phyloP scores from a whole-genome alignment of 1,139 yeast genomes.

The Arxiozyma slooffiae region DNA sequence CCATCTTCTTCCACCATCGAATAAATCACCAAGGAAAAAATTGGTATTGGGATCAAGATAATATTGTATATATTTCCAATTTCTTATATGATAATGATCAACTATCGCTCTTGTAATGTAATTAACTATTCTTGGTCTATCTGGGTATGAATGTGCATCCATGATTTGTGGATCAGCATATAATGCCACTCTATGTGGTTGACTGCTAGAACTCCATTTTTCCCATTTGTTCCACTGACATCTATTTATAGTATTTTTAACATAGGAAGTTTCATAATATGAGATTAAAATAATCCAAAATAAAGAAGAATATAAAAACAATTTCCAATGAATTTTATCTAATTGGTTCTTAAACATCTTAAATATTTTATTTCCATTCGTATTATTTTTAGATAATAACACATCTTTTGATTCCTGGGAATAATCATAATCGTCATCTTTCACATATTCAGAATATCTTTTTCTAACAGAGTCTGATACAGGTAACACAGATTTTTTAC shows the following conservation, averaged over 20 bases:
- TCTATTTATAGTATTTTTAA: conserved; percentile 36
- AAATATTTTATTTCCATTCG: neutral
- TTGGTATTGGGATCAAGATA: conserved; percentile 64
- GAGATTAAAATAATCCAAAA: conserved; percentile 45
- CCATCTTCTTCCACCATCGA: conserved; percentile 96
- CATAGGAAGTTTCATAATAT: conserved; percentile 53
- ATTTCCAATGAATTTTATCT: conserved; percentile 18
- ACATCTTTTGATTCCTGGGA: neutral
- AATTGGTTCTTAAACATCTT: neutral
- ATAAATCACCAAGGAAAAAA: conserved; percentile 78
- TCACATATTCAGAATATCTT: neutral
- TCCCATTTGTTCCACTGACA: conserved; percentile 68
- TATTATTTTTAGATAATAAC: neutral
- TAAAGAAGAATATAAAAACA: conserved; percentile 11
- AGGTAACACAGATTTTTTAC: neutral
- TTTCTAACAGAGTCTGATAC: neutral
- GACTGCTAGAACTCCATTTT: conserved; percentile 34
- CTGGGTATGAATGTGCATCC: conserved; percentile 64
- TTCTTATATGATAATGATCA: conserved; percentile 72
- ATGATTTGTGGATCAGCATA: conserved; percentile 91
- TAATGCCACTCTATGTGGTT: conserved; percentile 55
- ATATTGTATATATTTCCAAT: conserved; percentile 54
- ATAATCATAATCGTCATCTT: neutral
- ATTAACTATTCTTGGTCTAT: conserved; percentile 40
- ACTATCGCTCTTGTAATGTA: conserved; percentile 37